Base-by-base conservation (phyloP, 73 alveolate genomes). In the Urostyla sp. region DNA sequence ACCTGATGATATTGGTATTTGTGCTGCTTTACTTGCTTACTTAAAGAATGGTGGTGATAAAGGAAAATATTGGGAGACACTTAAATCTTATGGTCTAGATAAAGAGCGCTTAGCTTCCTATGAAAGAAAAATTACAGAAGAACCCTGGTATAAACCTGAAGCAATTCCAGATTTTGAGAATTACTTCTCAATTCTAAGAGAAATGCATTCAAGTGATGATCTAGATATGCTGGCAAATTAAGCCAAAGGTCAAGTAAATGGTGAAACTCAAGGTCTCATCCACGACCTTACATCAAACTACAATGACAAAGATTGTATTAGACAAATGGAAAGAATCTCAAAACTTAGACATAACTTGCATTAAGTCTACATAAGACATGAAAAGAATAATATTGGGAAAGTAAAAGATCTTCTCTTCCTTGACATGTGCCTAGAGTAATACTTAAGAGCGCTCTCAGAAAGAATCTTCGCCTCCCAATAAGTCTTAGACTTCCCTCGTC, bases 1-100 rank as follows among this genome's bases (percentile, higher is more conserved):
- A 15, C 98, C 98, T 0, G 99, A 95, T 59, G 99, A 95, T 87
- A 88, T 95, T 34, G 88, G 87, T 57, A 95, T 95, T 37, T 95
- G 98, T 66, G 96, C 91, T 36, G 99, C 98, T 40, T 67, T 93
- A 50, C 73, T 95, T 21, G 97, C 97, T 8, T 95, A 74, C 84
- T 78, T 87, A 44, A 89, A 77, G 45, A 46, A 72, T 36, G 87
- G 92, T 3, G 98, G 98, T 16, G 84, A 93, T 66, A 82, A 86
- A 88, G 93, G 90, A 54, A 90, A 72, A 73, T 95, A 94, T 80
- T 89, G 99, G 95, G 85, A 76, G 53, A 90, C 89, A 0, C 80
- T 93, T 60, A 91, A 74, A 38, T 75, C 80, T 38, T 92, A 95
- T 43, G 96, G 96, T 45, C 67, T 94, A 32, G 81, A 92, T 43